Evolutionary conservation across 805 yeast genomes (phyloP).

Genomic region (Saturnispora silvae): DNA sequence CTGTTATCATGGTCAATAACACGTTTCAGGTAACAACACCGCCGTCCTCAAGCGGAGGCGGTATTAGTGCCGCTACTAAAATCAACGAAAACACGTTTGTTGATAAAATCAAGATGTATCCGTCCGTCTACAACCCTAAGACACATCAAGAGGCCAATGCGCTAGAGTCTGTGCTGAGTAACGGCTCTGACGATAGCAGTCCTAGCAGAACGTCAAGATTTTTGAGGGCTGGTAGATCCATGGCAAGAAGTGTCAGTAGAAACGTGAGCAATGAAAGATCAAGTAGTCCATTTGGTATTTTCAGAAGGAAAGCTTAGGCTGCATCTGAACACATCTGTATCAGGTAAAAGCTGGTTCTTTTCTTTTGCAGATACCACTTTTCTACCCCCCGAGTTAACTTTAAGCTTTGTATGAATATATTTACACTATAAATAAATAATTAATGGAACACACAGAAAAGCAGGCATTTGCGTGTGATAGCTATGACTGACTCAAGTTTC

Average conservation of each 20-base stretch:
- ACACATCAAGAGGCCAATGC: slow-evolving; percentile 2
- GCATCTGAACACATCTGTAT: too few relatives aligned
- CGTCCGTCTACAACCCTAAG: slow-evolving; percentile 13
- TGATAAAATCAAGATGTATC: slow-evolving; percentile 10
- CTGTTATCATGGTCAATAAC: slow-evolving; percentile 34
- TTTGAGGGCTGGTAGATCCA: slow-evolving; percentile 13
- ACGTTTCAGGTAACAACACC: slow-evolving; percentile 10
- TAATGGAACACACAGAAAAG: too few relatives aligned
- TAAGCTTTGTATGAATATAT: too few relatives aligned
- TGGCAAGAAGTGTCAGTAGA: slow-evolving; percentile 11
- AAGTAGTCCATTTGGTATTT: slow-evolving; percentile 16
- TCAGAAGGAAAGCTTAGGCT: slow-evolving; percentile 12
- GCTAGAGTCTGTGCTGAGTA: slow-evolving; percentile 8
- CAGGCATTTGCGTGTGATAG: too few relatives aligned
- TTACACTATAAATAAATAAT: too few relatives aligned
- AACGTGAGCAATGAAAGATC: slow-evolving; percentile 10
- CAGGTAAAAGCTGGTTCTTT: too few relatives aligned
- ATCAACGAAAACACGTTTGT: slow-evolving; percentile 6
- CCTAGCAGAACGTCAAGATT: slow-evolving; percentile 16
- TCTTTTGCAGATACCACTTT: too few relatives aligned
- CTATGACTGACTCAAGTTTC: too few relatives aligned
- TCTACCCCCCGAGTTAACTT: too few relatives aligned
- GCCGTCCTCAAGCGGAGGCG: slow-evolving; percentile 7
- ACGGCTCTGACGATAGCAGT: background rate
- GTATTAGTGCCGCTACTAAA: background rate